Evolutionary conservation across 331 rosid species (phyloP), one percentile per base, ranked within the genome.

Genomic region (Saraca asoca): DNA sequence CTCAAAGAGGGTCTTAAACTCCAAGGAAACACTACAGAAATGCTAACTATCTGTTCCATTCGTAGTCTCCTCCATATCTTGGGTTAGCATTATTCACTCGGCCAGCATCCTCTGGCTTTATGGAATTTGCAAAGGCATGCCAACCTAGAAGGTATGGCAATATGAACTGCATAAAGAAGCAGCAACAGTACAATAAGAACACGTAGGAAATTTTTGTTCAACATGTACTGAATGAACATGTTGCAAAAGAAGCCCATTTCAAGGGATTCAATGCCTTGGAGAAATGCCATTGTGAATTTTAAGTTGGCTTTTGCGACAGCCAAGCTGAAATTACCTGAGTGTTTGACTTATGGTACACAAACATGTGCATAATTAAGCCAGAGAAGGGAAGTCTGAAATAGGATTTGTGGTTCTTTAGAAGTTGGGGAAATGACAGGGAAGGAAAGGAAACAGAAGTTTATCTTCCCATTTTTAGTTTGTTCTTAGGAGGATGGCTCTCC

Each of bases 121-220:
- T 75, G 70, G 85, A 64, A 75, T 79, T 82, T 51, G 79, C 85
- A 75, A 76, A 82, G 2, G 85, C 79, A 72, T 84, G 85, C 96
- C 96, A 89, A 51, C 96, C 93, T 50, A 89, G 42, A 53, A 84
- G 83, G 79, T 78, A 75, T 1, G 93, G 96, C 80, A 84, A 33
- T 80, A 86, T 72, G 68, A 66, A 86, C 96, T 89, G 82, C 81
- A 75, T 2, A 64, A 4, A 53, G 66, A 71, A 63, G 12, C 6
- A 56, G 5, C n/a, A 74, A 18, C 41, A 66, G 20, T 50, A 66
- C 31, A 57, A 33, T 63, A 38, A 16, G 34, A 76, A 63, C 45
- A 14, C 42, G 48, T 11, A 76, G 44, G 54, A 75, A 8, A 53
- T 11, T 7, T 33, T 39, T 52, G n/a, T n/a, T 46, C 41, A 69